Conservation (phyloP, 345 rosid genomes). For the Camelina sativa region DNA sequence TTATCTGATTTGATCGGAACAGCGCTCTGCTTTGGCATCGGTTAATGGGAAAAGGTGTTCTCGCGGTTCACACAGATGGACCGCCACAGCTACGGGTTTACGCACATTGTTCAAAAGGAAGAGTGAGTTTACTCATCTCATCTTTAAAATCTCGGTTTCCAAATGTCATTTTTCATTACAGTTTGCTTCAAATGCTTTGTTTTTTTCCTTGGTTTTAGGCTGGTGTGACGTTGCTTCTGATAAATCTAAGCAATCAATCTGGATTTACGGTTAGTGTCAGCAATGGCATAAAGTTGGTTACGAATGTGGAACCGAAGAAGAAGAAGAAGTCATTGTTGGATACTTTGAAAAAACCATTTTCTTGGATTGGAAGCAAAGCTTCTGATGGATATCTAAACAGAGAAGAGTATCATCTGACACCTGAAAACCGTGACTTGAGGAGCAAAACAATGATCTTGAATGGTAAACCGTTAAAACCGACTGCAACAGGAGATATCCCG, state of each 20-base stretch:
- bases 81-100: constrained; percentile 72
- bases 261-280: constrained; percentile 53
- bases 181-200: not conserved
- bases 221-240: constrained; percentile 80
- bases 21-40: constrained; percentile 97
- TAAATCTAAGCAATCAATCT: constrained; percentile 77
- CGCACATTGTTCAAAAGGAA: constrained; percentile 94
- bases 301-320: constrained; percentile 33
- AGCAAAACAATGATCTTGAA: constrained; percentile 80
- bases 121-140: constrained; percentile 58
- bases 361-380: constrained; percentile 66
- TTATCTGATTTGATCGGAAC: constrained; percentile 30
- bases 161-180: not conserved
- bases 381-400: constrained; percentile 50
- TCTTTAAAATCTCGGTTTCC: not conserved
- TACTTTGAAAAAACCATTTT: constrained; percentile 60
- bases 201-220: constrained; percentile 47
- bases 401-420: constrained; percentile 93
- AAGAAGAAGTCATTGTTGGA: constrained; percentile 48
- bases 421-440: constrained; percentile 62
- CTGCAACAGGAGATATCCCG: constrained; percentile 61
- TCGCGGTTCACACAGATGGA: constrained; percentile 57
- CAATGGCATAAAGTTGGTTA: constrained; percentile 48
- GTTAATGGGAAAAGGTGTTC: constrained; percentile 91
- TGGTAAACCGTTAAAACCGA: constrained; percentile 66